Percentiles rank a stretch among this genome's conserved stretches.
phyloP scores from a whole-genome alignment of 371 early-diverging fungal genomes.

The Apophysomyces trapeziformis region DNA sequence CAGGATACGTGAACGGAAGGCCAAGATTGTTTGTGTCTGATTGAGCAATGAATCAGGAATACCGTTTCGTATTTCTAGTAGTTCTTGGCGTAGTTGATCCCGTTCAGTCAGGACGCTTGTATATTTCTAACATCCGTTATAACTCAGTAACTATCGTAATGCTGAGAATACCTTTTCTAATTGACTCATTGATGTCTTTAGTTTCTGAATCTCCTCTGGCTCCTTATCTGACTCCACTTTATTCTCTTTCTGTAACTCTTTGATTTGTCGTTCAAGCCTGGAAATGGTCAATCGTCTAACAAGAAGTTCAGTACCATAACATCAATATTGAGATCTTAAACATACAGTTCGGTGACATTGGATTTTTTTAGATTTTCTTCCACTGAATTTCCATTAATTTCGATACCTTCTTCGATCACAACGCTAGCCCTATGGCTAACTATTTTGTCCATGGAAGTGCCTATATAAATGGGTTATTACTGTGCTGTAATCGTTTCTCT shows the following conservation, averaged over 20 bases:
- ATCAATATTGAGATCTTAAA: background rate
- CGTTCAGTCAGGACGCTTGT: constrained; percentile 60
- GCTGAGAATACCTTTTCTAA: constrained; percentile 57
- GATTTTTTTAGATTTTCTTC: constrained; percentile 58
- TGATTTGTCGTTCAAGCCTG: constrained; percentile 44
- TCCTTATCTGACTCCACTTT: constrained; percentile 19
- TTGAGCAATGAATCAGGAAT: constrained; percentile 54
- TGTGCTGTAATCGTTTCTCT: background rate
- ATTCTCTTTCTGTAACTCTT: constrained; percentile 32
- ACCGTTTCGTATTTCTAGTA: constrained; percentile 61
- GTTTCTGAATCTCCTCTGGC: constrained; percentile 49
- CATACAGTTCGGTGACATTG: constrained; percentile 55
- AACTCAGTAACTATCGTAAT: background rate
- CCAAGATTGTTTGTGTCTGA: constrained; percentile 54
- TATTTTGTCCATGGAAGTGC: constrained; percentile 34
- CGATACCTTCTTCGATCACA: constrained; percentile 37
- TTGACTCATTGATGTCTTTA: constrained; percentile 61
- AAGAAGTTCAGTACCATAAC: background rate
- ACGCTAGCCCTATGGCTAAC: constrained; percentile 44
- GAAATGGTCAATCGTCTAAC: constrained; percentile 42
- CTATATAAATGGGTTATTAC: constrained; percentile 9
- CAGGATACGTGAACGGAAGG: constrained; percentile 50
- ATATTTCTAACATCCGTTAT: constrained; percentile 52
- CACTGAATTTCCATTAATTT: constrained; percentile 30
- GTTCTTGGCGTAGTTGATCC: constrained; percentile 67